phyloP scores from a whole-genome alignment of 2,329 filamentous ascomycete species.

The Akanthomyces dipterigenus region DNA sequence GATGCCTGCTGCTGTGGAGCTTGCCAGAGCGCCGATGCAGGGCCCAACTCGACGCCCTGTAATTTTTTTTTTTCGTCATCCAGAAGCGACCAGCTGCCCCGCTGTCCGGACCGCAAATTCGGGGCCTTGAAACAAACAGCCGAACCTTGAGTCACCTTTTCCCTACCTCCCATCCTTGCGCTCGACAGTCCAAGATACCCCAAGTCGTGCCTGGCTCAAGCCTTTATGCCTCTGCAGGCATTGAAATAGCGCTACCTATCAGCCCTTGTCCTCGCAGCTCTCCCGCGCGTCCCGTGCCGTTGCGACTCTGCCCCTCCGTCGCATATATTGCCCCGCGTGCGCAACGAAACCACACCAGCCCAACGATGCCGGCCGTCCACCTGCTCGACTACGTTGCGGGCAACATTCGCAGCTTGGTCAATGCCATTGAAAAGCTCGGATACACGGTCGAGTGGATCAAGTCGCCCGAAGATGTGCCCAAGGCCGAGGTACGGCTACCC shows the following conservation, averaged over 20 bases:
- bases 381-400: conserved; percentile 87
- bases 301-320: conserved; percentile 7
- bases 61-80: conserved; percentile 9
- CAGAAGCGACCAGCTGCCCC: conserved; percentile 15
- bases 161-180: neutral
- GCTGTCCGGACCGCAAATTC: conserved; percentile 18
- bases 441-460: conserved; percentile 91
- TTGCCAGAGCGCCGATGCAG: conserved; percentile 1
- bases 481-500: conserved; percentile 62
- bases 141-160: conserved; percentile 4
- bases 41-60: neutral
- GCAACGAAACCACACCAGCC: conserved; percentile 3
- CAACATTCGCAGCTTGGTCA: conserved; percentile 91
- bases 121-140: neutral
- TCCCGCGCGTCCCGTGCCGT: neutral
- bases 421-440: conserved; percentile 93
- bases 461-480: conserved; percentile 73
- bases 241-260: neutral
- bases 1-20: neutral
- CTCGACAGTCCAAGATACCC: neutral
- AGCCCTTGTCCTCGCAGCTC: neutral
- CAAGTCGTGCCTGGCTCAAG: neutral
- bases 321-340: neutral
- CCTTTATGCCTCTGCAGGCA: neutral
- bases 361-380: conserved; percentile 67